Evolutionary conservation across 2,329 filamentous ascomycete species (phyloP), one percentile per base, ranked within the genome.

Genomic region (Septoria linicola): DNA sequence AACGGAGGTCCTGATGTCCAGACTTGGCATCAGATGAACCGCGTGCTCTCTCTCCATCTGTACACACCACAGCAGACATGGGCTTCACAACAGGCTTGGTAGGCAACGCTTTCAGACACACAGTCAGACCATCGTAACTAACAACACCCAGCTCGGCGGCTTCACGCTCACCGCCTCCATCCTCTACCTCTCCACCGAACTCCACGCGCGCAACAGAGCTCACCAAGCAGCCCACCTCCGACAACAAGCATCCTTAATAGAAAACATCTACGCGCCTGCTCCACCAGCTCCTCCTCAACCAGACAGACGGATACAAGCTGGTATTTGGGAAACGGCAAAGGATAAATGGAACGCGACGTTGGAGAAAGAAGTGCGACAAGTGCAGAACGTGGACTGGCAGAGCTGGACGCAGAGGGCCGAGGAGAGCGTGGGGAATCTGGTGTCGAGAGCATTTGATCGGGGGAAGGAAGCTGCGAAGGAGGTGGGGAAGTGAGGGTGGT

Each of bases 41-140:
- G n/a, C n/a, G n/a, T n/a, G n/a, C n/a, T n/a, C 11, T 36, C 47
- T 43, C 46, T 36, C 44, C 25, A 35, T 46, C 19, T n/a, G 11
- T n/a, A 25, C 34, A 10, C 8, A 36, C 11, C 36, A 37, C 21
- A 14, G 27, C 11, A 21, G 35, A 11, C 5, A 61, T 61, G 76
- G 75, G 75, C 65, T 77, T 78, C 69, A 75, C 73, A 53, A 75
- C 73, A 14, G 76, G 75, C 68, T 74, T 78, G 60, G 76, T 78
- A 69, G 40, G 68, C 64, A 27, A 5, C 19, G 19, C 27, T 14
- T 13, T 37, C 23, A n/a, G n/a, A 11, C 25, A 3, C 20, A 32
- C 13, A 8, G 17, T 5, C 14, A 7, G 6, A 21, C 13, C 1
- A 21, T 17, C 17, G 30, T 42, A 10, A 49, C 27, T n/a, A 19